Base-by-base conservation (phyloP, 2,329 filamentous ascomycete species). In the Fusarium poae region DNA sequence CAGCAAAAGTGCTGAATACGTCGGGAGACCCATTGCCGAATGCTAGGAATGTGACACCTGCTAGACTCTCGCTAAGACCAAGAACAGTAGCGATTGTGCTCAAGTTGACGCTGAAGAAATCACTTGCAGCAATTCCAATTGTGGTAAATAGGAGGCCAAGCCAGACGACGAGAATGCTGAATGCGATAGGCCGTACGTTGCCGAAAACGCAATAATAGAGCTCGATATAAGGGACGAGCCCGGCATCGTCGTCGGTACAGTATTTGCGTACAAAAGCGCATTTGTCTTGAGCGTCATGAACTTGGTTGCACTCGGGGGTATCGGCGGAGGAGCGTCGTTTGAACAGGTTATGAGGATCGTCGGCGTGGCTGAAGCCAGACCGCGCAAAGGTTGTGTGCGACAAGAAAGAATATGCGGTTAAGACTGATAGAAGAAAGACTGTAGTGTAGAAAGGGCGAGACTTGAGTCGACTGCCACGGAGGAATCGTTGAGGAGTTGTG, bases 11-110 rank as follows among this genome's bases (percentile, higher is more conserved):
- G 70, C 94, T 97, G 80, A 99, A 99, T 45, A 99, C 94, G 79
- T 99, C 96, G 3, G 96, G 96, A 65, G 95, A 98, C 53, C 96
- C 96, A 82, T 99, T 99, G 69, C 96, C 96, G 80, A 99, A 97
- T 11, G 96, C 96, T 53, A 99, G 82, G 75, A 99, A 97, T 1
- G 96, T 99, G 29, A 99, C 97, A 35, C 96, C 96, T 0, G 96
- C 94, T 80, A 99, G 86, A 78, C 93, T 98, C 82, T 99, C 94
- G 78, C 94, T 97, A 83, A 99, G 91, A 21, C 95, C 94, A 29
- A 98, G 85, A 53, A 97, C 89, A 58, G 86, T 91, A 23, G 96
- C 91, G 73, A 99, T 96, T 15, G 96, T 98, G 79, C 92, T 96
- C 34, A 99, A 86, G 76, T 99, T 97, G 81, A 98, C 89, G 80